Percentiles rank a stretch among this genome's conserved stretches.
These are phyloP conservation scores for Acidiella bohemica DNA, from an alignment of 495 filamentous ascomycete genomes.

Conservation along the genomic window DNA sequence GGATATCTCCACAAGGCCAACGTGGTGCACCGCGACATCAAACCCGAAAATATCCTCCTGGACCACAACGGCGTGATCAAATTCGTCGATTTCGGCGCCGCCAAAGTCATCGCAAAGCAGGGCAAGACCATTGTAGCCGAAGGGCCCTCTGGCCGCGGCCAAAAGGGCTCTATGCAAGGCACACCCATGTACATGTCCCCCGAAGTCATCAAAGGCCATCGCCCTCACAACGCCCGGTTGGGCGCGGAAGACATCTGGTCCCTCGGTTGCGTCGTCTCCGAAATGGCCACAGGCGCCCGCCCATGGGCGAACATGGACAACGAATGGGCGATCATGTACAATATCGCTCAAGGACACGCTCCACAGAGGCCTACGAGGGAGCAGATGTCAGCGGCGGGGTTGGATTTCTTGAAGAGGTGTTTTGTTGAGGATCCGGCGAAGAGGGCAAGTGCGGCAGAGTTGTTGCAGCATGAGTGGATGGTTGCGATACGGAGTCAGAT, in stretches of 20 bases:
- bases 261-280: conserved; percentile 87
- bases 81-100: conserved; percentile 96
- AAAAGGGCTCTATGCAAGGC: conserved; percentile 79
- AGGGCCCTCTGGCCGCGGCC: conserved; percentile 33
- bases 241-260: conserved; percentile 97
- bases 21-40: conserved; percentile 95
- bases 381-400: conserved; percentile 68
- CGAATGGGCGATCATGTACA: conserved; percentile 99
- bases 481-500: conserved; percentile 49
- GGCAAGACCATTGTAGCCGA: conserved; percentile 68
- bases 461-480: conserved; percentile 96
- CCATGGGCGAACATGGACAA: conserved; percentile 98
- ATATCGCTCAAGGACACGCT: conserved; percentile 91
- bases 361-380: conserved; percentile 69
- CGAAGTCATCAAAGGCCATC: conserved; percentile 76
- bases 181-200: conserved; percentile 99
- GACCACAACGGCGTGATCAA: conserved; percentile 98
- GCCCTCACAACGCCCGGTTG: conserved; percentile 50
- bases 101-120: conserved; percentile 90
- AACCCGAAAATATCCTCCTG: conserved; percentile 91
- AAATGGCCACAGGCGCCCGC: conserved; percentile 91
- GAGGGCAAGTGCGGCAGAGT: conserved; percentile 69
- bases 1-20: conserved; percentile 82
- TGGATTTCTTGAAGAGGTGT: conserved; percentile 78
- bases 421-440: conserved; percentile 75